These are phyloP conservation scores for Physcomitrellopsis africana DNA, from an alignment of 225 moss, liverwort and hornwort genomes.

Conservation along the genomic window DNA sequence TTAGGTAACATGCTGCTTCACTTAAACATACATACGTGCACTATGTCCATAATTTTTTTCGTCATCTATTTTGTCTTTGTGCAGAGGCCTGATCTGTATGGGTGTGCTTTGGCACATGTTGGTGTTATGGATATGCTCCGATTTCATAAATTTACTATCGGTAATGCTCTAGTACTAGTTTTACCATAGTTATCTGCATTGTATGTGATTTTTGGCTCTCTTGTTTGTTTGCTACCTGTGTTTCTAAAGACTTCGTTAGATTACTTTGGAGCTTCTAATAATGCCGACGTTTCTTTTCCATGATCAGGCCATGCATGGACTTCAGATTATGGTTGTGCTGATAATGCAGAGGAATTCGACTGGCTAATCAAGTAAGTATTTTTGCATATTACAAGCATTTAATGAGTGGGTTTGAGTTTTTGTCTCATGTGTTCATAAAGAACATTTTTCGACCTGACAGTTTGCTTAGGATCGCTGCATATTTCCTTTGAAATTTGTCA, in stretches of 20 bases:
- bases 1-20: neutral
- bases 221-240: slow-evolving; percentile 6
- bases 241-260: slow-evolving; percentile 41
- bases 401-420: neutral
- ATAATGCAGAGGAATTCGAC: slow-evolving; percentile 68
- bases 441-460: neutral
- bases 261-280: neutral
- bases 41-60: neutral
- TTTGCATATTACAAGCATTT: neutral
- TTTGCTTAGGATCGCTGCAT: neutral
- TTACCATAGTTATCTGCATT: neutral
- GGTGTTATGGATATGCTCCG: slow-evolving; percentile 97
- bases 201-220: neutral
- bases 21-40: neutral
- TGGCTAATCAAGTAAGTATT: slow-evolving; percentile 70
- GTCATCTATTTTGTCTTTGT: neutral
- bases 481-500: neutral
- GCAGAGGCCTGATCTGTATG: slow-evolving; percentile 86
- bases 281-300: neutral
- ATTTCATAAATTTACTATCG: slow-evolving; percentile 90
- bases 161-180: slow-evolving; percentile 33
- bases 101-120: slow-evolving; percentile 87
- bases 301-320: slow-evolving; percentile 90
- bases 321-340: slow-evolving; percentile 88
- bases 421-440: neutral